A percentile compares a stretch with the other conserved stretches of the same genome.
phyloP scores from a whole-genome alignment of 495 filamentous ascomycete species.

The Recurvomyces mirabilis region DNA sequence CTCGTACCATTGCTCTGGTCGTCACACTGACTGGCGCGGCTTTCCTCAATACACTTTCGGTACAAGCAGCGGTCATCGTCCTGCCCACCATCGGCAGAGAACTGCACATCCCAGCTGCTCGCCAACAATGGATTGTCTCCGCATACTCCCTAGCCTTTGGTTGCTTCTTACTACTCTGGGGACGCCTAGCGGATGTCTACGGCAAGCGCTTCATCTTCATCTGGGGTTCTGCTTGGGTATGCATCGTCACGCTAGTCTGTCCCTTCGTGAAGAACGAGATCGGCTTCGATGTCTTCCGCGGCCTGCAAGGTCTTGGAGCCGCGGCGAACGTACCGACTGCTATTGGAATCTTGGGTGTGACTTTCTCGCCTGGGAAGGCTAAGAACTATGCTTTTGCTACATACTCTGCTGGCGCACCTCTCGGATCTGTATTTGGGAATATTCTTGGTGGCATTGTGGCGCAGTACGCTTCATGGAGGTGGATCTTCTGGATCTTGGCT shows the following conservation, averaged over 20 bases:
- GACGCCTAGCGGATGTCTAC: constrained; percentile 29
- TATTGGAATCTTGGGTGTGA: constrained; percentile 51
- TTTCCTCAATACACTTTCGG: constrained; percentile 48
- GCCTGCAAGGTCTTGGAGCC: constrained; percentile 28
- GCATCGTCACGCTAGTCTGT: constrained; percentile 23
- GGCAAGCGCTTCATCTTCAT: constrained; percentile 31
- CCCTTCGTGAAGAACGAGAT: constrained; percentile 30
- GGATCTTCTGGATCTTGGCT: constrained; percentile 38
- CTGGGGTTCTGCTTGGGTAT: constrained; percentile 28
- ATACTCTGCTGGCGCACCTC: constrained; percentile 27
- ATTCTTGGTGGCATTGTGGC: constrained; percentile 43
- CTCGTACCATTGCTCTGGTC: constrained; percentile 20
- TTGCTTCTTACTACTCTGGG: constrained; percentile 31
- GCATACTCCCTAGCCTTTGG: constrained; percentile 37
- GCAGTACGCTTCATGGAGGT: constrained; percentile 47
- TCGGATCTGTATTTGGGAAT: constrained; percentile 47
- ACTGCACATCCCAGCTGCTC: constrained; percentile 42
- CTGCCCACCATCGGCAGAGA: constrained; percentile 46
- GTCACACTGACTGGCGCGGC: constrained; percentile 39
- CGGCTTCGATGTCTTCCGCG: constrained; percentile 31
- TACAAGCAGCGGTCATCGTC: constrained; percentile 50
- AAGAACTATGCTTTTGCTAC: constrained; percentile 50
- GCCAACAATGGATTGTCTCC: constrained; percentile 54
- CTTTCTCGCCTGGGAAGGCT: constrained; percentile 48
- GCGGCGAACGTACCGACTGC: constrained; percentile 37